phyloP scores from a whole-genome alignment of 768 basidiomycete species.

The Lentinus tigrinus region DNA sequence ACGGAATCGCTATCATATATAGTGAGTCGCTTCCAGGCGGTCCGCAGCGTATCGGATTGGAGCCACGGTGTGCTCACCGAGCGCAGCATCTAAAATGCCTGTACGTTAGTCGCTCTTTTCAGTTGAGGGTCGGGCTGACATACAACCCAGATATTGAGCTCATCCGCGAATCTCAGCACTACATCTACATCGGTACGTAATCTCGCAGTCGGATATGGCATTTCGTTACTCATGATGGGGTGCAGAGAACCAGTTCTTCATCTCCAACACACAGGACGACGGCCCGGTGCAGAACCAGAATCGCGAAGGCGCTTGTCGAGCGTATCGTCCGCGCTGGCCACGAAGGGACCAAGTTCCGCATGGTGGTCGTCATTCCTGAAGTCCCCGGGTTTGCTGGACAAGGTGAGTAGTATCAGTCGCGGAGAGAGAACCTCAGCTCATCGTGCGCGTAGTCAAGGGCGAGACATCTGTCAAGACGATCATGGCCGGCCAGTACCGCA shows the following conservation, averaged over 20 bases:
- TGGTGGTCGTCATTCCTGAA: conserved; percentile 86
- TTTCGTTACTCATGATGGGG: too few species aligned
- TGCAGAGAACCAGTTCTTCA: conserved; percentile 84
- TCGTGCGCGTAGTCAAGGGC: conserved; percentile 56
- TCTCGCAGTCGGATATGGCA: too few species aligned
- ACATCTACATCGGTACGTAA: conserved; percentile 90
- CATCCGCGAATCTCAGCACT: conserved; percentile 83
- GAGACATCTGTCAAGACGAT: conserved; percentile 70
- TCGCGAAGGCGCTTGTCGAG: conserved; percentile 80
- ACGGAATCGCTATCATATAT: too few species aligned
- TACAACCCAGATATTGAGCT: conserved; percentile 77
- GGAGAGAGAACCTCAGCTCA: not conserved
- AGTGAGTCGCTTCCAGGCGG: too few species aligned
- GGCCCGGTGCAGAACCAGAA: conserved; percentile 72
- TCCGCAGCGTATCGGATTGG: conserved; percentile 91
- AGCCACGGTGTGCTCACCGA: conserved; percentile 89
- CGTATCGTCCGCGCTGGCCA: conserved; percentile 81
- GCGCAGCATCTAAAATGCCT: conserved; percentile 91
- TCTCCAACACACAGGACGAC: conserved; percentile 66
- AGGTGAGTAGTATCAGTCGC: not conserved
- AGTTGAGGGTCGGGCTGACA: too few species aligned
- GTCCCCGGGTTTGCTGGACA: conserved; percentile 84
- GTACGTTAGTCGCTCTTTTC: too few species aligned
- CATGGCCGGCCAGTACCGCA: conserved; percentile 85
- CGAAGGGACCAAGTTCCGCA: conserved; percentile 76